Percentiles rank a stretch among this genome's conserved stretches.
phyloP scores from a whole-genome alignment of 2,329 filamentous ascomycete species.

The Boeremia exigua region DNA sequence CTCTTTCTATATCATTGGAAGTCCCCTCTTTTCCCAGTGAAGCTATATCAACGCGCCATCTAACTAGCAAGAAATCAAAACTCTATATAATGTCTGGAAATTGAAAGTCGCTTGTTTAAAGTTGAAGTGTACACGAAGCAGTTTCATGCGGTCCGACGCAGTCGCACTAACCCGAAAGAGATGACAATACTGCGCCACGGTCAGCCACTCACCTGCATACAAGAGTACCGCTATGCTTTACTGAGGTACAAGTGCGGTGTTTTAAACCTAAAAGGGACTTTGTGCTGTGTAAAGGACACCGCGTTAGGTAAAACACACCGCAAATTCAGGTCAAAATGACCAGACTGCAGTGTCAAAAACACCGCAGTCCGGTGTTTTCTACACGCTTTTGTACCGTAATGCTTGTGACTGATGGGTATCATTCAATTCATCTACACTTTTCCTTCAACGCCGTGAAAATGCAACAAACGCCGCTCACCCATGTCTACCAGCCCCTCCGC shows the following conservation, averaged over 20 bases:
- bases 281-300: too few relatives aligned
- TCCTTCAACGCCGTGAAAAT: conserved; percentile 1
- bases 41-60: neutral
- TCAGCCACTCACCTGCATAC: neutral
- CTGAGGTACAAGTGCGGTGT: too few relatives aligned
- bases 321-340: too few relatives aligned
- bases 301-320: too few relatives aligned
- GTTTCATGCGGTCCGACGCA: conserved; percentile 2
- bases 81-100: neutral
- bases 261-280: too few relatives aligned
- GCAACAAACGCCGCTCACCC: neutral
- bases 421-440: neutral
- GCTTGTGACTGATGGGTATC: neutral
- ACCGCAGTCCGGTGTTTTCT: too few relatives aligned
- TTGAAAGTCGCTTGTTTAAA: neutral
- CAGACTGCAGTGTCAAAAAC: too few relatives aligned
- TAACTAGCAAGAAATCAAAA: neutral
- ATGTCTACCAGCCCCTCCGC: conserved; percentile 69
- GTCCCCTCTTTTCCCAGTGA: too few relatives aligned
- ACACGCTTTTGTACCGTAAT: neutral
- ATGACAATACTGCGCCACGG: conserved; percentile 5
- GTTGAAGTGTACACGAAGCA: conserved; percentile 15
- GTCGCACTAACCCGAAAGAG: conserved; percentile 1
- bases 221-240: too few relatives aligned
- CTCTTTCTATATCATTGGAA: neutral